Percentiles rank a stretch among this genome's conserved stretches.
phyloP scores from a whole-genome alignment of 1,139 yeast genomes.

The Sugiyamaella pinicola region DNA sequence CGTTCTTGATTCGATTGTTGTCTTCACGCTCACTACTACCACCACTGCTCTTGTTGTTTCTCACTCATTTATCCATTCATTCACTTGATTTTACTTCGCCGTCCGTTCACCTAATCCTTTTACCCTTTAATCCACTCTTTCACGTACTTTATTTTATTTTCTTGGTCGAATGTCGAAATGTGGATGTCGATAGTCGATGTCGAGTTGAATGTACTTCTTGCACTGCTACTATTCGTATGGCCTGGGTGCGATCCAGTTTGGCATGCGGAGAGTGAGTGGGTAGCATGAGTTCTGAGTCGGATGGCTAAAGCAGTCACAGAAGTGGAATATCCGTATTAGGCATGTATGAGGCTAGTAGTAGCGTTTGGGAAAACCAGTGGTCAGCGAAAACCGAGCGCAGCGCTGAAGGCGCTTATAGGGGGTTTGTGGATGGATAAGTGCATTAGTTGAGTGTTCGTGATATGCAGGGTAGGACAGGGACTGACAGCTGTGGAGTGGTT shows the following conservation, averaged over 20 bases:
- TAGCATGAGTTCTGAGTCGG: background rate
- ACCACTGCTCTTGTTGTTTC: background rate
- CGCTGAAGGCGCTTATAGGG: background rate
- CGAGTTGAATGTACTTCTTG: slow-evolving; percentile 13
- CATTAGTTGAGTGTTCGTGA: too few species aligned
- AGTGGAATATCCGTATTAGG: background rate
- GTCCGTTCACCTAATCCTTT: background rate
- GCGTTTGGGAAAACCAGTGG: too few species aligned
- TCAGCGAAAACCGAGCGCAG: background rate
- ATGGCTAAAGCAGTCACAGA: background rate
- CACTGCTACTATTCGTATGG: slow-evolving; percentile 8
- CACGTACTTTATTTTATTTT: slow-evolving; percentile 18
- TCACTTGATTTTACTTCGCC: background rate
- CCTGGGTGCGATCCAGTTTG: slow-evolving; percentile 7
- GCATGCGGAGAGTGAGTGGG: slow-evolving; percentile 15
- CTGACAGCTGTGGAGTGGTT: background rate
- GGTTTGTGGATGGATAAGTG: too few species aligned
- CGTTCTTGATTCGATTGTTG: too few species aligned
- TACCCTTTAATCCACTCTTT: too few species aligned
- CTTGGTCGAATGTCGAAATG: slow-evolving; percentile 18
- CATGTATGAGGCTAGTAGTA: too few species aligned
- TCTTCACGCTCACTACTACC: too few species aligned
- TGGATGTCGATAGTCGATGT: slow-evolving; percentile 20
- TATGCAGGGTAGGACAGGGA: background rate
- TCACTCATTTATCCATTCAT: background rate